Base-by-base conservation (phyloP, 1,284 basidiomycete genomes). In the Puccinia polysora region DNA sequence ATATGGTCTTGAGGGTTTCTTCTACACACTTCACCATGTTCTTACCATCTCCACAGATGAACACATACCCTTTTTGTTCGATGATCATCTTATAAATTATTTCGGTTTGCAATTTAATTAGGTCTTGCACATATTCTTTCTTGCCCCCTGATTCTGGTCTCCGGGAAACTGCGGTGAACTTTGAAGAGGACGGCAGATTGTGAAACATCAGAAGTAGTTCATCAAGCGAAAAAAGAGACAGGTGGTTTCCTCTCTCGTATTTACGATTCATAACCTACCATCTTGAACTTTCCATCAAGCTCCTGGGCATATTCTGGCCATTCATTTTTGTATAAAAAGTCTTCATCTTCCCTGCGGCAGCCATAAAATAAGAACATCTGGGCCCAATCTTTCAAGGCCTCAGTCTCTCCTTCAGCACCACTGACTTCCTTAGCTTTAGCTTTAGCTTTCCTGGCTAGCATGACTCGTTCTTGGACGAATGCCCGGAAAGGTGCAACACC, bases 401-500 rank as follows among this genome's bases (percentile, higher is more conserved):
- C 90, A 4, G 86, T 84, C 3, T 92, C 91, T 77, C 91, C 65
- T 60, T 45, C 34, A 4, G 20, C n/a, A 12, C 76, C 58, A 60
- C 25, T 40, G 10, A 38, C 58, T 30, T 91, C 85, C 96, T 97
- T 78, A 93, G 93, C 58, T 60, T 60, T 60, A 45, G 40, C 58
- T 73, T 90, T 84, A 0, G 93, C 90, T 77, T 91, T 91, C 75
- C 91, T 88, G 15, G 94, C 95, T 53, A 96, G 87, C 12, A 92
- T 92, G 40, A 98, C 88, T 76, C 95, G 90, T 80, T 98, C 95
- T 82, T 98, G 96, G 6, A 98, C 86, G 80, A 98, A 98, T 1
- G 93, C 93, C 74, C 95, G 89, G 90, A 98, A 98, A 18, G 95
- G 95, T 40, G 95, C 95, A 65, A 98, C 92, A 83, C 93, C 92